Evolutionary conservation across 2,329 filamentous ascomycete species (phyloP).

Genomic region (Arthrobotrys iridis): DNA sequence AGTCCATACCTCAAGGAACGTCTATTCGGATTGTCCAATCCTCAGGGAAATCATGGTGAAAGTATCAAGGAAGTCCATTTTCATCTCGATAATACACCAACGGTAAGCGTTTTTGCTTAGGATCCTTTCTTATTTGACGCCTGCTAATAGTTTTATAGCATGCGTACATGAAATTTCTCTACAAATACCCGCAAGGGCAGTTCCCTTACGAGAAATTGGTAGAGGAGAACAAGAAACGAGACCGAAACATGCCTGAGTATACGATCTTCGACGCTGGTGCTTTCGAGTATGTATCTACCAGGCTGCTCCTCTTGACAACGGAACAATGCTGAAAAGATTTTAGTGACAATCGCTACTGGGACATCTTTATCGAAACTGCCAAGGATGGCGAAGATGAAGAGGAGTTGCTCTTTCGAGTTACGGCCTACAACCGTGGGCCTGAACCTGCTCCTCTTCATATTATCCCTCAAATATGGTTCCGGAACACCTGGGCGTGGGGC

Average conservation of each 20-base stretch:
- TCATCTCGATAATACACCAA: slow-evolving; percentile 92
- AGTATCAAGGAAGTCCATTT: slow-evolving; percentile 97
- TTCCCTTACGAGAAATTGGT: slow-evolving; percentile 93
- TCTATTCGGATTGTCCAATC: slow-evolving; percentile 92
- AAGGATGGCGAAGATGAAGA: slow-evolving; percentile 94
- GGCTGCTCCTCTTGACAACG: neutral
- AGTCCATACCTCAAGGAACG: slow-evolving; percentile 95
- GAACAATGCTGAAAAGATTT: slow-evolving; percentile 1
- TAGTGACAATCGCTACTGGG: slow-evolving; percentile 86
- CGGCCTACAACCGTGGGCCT: slow-evolving; percentile 93
- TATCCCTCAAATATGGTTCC: slow-evolving; percentile 93
- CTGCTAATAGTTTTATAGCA: slow-evolving; percentile 68
- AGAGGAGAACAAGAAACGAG: slow-evolving; percentile 80
- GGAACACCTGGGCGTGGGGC: slow-evolving; percentile 97
- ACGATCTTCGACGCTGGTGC: slow-evolving; percentile 88
- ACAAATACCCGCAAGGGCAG: slow-evolving; percentile 91
- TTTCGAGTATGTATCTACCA: slow-evolving; percentile 71
- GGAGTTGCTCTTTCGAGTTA: slow-evolving; percentile 90
- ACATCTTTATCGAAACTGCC: slow-evolving; percentile 94
- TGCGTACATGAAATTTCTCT: slow-evolving; percentile 98
- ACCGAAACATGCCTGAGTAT: slow-evolving; percentile 83
- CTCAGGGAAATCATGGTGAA: slow-evolving; percentile 96
- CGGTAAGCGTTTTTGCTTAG: slow-evolving; percentile 62
- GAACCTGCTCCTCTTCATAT: slow-evolving; percentile 92
- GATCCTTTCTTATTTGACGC: slow-evolving; percentile 56